A percentile compares a stretch with the other conserved stretches of the same genome.
Conservation (phyloP, 371 early-diverging fungal species). For the Blakeslea trispora region DNA sequence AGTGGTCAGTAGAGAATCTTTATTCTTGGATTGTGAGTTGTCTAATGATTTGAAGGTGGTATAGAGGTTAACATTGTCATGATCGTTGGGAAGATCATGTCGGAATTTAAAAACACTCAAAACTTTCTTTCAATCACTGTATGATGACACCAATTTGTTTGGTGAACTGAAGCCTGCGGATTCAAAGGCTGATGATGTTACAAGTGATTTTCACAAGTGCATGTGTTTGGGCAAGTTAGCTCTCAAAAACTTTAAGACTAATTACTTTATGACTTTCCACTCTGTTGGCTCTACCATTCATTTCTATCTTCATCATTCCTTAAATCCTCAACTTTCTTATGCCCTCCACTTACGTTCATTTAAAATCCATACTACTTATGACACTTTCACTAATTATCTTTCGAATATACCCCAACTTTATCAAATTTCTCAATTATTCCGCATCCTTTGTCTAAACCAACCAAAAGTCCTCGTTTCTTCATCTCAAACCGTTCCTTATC, state of each 20-base stretch:
- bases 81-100: too few species aligned
- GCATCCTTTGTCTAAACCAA: too few species aligned
- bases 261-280: neutral
- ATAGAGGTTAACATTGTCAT: too few species aligned
- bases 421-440: neutral
- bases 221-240: neutral
- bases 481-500: too few species aligned
- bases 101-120: too few species aligned
- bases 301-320: neutral
- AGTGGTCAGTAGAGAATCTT: too few species aligned
- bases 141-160: neutral
- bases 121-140: too few species aligned
- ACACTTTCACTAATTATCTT: neutral
- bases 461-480: too few species aligned
- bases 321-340: neutral
- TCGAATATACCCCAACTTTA: neutral
- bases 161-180: neutral
- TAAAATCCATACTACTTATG: neutral
- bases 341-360: neutral
- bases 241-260: neutral
- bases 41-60: too few species aligned
- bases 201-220: neutral
- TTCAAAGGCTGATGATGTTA: neutral
- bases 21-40: too few species aligned
- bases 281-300: neutral